Evolutionary conservation across 257 asterid genomes (phyloP).

Genomic region (Nicotiana attenuata): DNA sequence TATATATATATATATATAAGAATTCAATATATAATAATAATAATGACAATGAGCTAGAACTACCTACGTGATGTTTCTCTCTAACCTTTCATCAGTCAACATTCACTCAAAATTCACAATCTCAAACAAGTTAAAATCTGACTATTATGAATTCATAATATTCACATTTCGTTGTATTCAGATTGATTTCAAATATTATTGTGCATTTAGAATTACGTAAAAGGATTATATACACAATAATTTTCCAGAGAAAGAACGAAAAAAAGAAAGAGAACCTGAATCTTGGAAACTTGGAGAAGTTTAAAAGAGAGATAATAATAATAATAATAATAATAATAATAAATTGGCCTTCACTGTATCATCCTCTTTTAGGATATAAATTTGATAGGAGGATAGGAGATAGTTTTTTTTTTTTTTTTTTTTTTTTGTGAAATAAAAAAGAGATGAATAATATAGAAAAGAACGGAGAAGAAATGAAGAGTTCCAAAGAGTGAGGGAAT

Average conservation of each 20-base stretch:
- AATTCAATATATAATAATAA: too few relatives aligned
- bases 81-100: neutral
- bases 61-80: neutral
- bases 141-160: neutral
- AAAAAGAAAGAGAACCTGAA: conserved; percentile 15
- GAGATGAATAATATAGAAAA: neutral
- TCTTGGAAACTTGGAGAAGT: conserved; percentile 13
- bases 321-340: neutral
- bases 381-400: neutral
- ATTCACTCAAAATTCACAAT: neutral
- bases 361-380: neutral
- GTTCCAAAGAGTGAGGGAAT: conserved; percentile 18
- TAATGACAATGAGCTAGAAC: too few relatives aligned
- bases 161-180: neutral
- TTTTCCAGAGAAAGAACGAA: neutral
- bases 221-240: neutral
- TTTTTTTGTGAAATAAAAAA: neutral
- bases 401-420: neutral
- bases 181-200: neutral
- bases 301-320: neutral
- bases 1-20: too few relatives aligned
- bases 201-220: neutral
- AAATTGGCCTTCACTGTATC: neutral
- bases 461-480: neutral
- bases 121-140: neutral